These are phyloP conservation scores for Alloascoidea africana DNA, from an alignment of 805 yeast species.

Conservation along the genomic window DNA sequence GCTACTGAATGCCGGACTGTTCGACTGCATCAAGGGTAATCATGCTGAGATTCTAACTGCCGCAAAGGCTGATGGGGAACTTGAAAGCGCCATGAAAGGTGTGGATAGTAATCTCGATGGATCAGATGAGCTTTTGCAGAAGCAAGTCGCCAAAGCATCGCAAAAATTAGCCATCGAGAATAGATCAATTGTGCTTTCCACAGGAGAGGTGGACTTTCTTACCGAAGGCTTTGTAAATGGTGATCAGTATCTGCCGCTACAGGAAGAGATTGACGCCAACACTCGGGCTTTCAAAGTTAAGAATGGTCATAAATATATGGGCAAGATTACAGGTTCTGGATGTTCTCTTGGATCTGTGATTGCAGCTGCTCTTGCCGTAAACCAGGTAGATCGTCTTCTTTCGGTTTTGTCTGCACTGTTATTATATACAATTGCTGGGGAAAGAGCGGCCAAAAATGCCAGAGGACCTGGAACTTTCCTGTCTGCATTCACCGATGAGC, in stretches of 20 bases:
- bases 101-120: constrained; percentile 46
- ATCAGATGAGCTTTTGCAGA: constrained; percentile 8
- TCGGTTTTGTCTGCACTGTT: constrained; percentile 41
- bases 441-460: constrained; percentile 25
- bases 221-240: constrained; percentile 25
- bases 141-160: constrained; percentile 25
- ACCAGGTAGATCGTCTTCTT: constrained; percentile 20
- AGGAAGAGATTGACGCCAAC: constrained; percentile 5
- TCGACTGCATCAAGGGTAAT: constrained; percentile 67
- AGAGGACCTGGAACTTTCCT: constrained; percentile 43
- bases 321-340: constrained; percentile 66
- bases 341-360: constrained; percentile 69
- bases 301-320: constrained; percentile 55
- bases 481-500: constrained; percentile 28
- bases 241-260: constrained; percentile 13
- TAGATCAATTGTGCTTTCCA: constrained; percentile 50
- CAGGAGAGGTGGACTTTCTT: constrained; percentile 44
- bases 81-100: constrained; percentile 55
- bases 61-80: constrained; percentile 28
- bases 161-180: constrained; percentile 31
- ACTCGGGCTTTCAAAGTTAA: constrained; percentile 15
- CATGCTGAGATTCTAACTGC: constrained; percentile 59
- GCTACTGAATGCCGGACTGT: constrained; percentile 39
- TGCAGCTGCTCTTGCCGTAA: constrained; percentile 38
- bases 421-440: constrained; percentile 49